phyloP scores from a whole-genome alignment of 2,329 filamentous ascomycete genomes.

The Fusarium nelsonii region DNA sequence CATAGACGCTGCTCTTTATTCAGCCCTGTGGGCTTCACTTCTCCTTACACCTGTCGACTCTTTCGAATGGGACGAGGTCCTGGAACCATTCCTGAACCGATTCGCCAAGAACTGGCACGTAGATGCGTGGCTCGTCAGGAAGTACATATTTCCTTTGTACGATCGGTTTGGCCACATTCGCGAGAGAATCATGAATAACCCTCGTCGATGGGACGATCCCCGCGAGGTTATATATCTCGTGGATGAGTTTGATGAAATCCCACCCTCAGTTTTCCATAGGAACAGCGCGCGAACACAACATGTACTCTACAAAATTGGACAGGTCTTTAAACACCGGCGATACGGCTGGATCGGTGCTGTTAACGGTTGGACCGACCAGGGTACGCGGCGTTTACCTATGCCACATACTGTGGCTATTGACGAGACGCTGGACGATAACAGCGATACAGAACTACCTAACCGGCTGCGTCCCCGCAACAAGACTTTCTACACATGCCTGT shows the following conservation, averaged over 20 bases:
- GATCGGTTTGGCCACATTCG: constrained; percentile 55
- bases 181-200: constrained; percentile 47
- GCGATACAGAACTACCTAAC: constrained; percentile 47
- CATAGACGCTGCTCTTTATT: constrained; percentile 73
- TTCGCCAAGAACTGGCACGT: constrained; percentile 61
- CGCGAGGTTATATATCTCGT: constrained; percentile 53
- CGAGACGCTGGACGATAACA: constrained; percentile 46
- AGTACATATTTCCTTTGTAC: constrained; percentile 73
- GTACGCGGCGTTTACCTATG: constrained; percentile 46
- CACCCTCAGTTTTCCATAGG: constrained; percentile 54
- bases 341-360: constrained; percentile 86
- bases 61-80: constrained; percentile 69
- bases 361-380: constrained; percentile 82
- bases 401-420: constrained; percentile 46
- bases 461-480: constrained; percentile 48
- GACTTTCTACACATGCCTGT: constrained; percentile 88
- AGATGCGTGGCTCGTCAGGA: constrained; percentile 78
- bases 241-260: constrained; percentile 59
- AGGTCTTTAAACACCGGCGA: constrained; percentile 84
- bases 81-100: constrained; percentile 72
- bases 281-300: constrained; percentile 39
- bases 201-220: constrained; percentile 49
- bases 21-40: constrained; percentile 77
- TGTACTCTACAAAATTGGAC: constrained; percentile 75
- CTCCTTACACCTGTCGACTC: constrained; percentile 64